phyloP scores from a whole-genome alignment of 1,284 basidiomycete species.

The Puccinia polysora region DNA sequence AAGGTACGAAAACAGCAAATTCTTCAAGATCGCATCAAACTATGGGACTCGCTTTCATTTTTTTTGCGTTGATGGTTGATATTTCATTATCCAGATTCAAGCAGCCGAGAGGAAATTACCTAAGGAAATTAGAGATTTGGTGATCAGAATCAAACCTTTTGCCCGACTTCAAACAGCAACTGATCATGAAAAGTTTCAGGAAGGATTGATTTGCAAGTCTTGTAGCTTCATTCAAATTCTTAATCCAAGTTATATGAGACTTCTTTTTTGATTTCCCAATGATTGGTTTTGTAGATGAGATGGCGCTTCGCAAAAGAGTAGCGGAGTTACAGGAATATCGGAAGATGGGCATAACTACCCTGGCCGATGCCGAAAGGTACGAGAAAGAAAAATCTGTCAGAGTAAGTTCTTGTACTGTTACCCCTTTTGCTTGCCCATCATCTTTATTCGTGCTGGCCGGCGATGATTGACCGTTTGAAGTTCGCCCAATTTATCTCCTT shows the following conservation, averaged over 20 bases:
- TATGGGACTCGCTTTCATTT: background rate
- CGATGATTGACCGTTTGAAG: too few species aligned
- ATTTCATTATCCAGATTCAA: slow-evolving; percentile 63
- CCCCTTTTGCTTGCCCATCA: background rate
- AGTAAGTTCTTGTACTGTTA: slow-evolving; percentile 58
- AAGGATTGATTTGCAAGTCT: slow-evolving; percentile 77
- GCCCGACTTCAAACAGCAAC: slow-evolving; percentile 83
- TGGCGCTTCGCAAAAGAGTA: slow-evolving; percentile 75
- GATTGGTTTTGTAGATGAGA: slow-evolving; percentile 64
- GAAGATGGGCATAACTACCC: slow-evolving; percentile 70
- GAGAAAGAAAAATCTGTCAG: slow-evolving; percentile 69
- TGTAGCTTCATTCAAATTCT: slow-evolving; percentile 16
- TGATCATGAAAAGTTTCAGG: slow-evolving; percentile 82
- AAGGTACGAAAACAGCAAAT: slow-evolving; percentile 63
- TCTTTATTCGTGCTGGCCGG: slow-evolving; percentile 50
- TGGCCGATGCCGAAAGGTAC: slow-evolving; percentile 82
- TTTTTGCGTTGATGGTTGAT: background rate
- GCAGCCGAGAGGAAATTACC: slow-evolving; percentile 81
- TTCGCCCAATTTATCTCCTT: slow-evolving; percentile 7
- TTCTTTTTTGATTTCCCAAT: background rate
- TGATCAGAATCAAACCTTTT: slow-evolving; percentile 84
- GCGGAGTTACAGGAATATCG: slow-evolving; percentile 83
- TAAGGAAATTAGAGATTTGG: slow-evolving; percentile 85
- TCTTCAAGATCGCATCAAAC: background rate
- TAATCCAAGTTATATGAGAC: too few species aligned